Evolutionary conservation across 805 yeast genomes (phyloP).

Genomic region (Kluyveromyces wickerhamii): DNA sequence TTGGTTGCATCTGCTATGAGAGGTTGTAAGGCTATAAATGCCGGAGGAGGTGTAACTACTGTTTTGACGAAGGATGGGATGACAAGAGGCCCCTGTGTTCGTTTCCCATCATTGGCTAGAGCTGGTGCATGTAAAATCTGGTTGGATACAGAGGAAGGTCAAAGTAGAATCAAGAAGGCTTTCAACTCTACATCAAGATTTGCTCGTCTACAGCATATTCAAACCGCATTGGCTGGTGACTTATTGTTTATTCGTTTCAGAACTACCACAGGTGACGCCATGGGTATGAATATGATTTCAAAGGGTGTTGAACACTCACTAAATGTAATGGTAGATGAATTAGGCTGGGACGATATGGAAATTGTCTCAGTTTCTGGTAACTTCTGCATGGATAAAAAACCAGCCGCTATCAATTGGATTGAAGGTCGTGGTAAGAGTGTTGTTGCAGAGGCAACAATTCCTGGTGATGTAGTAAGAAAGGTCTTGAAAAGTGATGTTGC

Average conservation of each 20-base stretch:
- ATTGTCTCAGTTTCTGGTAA: slow-evolving; percentile 92
- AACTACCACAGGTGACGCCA: slow-evolving; percentile 99
- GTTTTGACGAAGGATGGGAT: slow-evolving; percentile 93
- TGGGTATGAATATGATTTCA: slow-evolving; percentile 99
- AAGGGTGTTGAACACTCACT: slow-evolving; percentile 92
- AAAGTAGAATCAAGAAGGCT: slow-evolving; percentile 68
- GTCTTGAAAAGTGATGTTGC: slow-evolving; percentile 90
- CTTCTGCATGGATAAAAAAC: slow-evolving; percentile 95
- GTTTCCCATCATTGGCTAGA: slow-evolving; percentile 72
- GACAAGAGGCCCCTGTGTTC: slow-evolving; percentile 99
- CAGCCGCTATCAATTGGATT: slow-evolving; percentile 98
- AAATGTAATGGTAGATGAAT: slow-evolving; percentile 74
- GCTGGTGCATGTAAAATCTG: slow-evolving; percentile 94
- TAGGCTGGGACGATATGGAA: slow-evolving; percentile 92
- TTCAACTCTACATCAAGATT: slow-evolving; percentile 96
- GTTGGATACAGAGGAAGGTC: slow-evolving; percentile 96
- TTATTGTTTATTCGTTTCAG: slow-evolving; percentile 83
- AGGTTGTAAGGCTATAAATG: slow-evolving; percentile 96
- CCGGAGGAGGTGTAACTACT: slow-evolving; percentile 93
- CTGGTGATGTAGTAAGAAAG: slow-evolving; percentile 66
- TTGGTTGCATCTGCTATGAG: slow-evolving; percentile 97
- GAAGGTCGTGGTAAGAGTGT: slow-evolving; percentile 98
- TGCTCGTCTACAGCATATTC: slow-evolving; percentile 85
- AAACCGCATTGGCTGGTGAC: slow-evolving; percentile 92
- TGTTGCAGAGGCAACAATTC: slow-evolving; percentile 92